A percentile compares a stretch with the other conserved stretches of the same genome.
Evolutionary conservation across 108 stramenopile species (phyloP).

Genomic region (Pseudonitzschia multistriata): DNA sequence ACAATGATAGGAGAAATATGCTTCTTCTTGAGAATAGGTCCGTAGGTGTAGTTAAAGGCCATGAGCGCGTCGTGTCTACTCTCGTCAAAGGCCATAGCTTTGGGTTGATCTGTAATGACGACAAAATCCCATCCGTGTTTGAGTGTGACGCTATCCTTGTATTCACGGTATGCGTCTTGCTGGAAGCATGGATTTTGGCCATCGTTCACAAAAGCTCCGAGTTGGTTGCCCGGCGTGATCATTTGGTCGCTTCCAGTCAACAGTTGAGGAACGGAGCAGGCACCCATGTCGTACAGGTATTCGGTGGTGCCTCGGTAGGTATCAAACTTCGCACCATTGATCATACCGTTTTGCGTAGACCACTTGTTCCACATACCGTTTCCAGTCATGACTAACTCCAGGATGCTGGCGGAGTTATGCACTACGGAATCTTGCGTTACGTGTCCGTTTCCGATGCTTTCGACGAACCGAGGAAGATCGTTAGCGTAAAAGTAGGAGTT

Average conservation of each 20-base stretch:
- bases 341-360: constrained; percentile 35
- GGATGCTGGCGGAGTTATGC: constrained; percentile 32
- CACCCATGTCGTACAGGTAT: constrained; percentile 51
- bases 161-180: constrained; percentile 37
- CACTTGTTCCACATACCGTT: constrained; percentile 61
- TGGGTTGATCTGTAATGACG: constrained; percentile 49
- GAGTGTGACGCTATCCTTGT: constrained; percentile 10
- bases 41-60: constrained; percentile 42
- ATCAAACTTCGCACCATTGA: constrained; percentile 18
- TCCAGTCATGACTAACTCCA: constrained; percentile 40
- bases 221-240: constrained; percentile 26
- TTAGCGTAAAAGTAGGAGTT: constrained; percentile 53
- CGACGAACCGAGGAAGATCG: constrained; percentile 55
- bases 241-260: constrained; percentile 38
- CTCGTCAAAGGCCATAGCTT: constrained; percentile 38
- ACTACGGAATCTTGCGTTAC: constrained; percentile 53
- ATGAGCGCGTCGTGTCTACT: constrained; percentile 33
- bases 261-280: constrained; percentile 55
- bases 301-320: constrained; percentile 14
- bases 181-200: constrained; percentile 53
- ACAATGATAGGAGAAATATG: constrained; percentile 47
- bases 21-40: constrained; percentile 30
- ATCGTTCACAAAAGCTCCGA: constrained; percentile 43
- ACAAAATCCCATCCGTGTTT: constrained; percentile 43
- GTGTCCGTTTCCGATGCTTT: constrained; percentile 19